Base-by-base conservation (phyloP, 306 rosid genomes). In the Vigna reflexopilosa region DNA sequence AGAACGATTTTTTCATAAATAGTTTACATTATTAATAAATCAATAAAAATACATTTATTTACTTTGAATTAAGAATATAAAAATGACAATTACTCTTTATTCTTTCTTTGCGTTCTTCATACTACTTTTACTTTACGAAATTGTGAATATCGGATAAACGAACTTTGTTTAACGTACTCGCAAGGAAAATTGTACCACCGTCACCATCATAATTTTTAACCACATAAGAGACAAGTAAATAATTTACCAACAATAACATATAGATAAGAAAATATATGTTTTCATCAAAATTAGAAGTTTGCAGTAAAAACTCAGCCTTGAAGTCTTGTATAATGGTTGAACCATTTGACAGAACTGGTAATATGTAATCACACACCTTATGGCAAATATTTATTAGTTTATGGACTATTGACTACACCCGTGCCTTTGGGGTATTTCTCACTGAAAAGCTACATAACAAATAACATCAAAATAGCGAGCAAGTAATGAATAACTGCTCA, bases 401-500 rank as follows among this genome's bases (percentile, higher is more conserved):
- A 59, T 13, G 19, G 7, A 15, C 34, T 56, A 58, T 58, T 58
- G 12, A 24, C 38, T 26, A 58, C 19, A 20, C 42, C 47, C 22
- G 6, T 34, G 47, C 5, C 22, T 45, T 61, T 19, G 11, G 40
- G 3, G 12, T 26, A 26, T 62, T 34, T 15, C 26, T 9, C 26
- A 17, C 15, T 36, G 47, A 34, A 63, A 40, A 16, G 26, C 69
- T 32, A 17, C 19, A 42, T 59, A 54, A 26, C 3, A 26, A 48
- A 52, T 63, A 62, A 54, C 45, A 57, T 24, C 30, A 9, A 38
- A 64, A 65, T 73, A 44, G 13, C 19, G 6, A 26, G 26, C 42
- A 58, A 48, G 52, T 4, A 59, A 62, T 50, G 51, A 67, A 61
- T 50, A 44, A 70, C 15, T 12, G 20, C 70, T 51, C 47, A 22